phyloP scores from a whole-genome alignment of 1,139 yeast species.

The Blastobotrys raffinosifermentans region DNA sequence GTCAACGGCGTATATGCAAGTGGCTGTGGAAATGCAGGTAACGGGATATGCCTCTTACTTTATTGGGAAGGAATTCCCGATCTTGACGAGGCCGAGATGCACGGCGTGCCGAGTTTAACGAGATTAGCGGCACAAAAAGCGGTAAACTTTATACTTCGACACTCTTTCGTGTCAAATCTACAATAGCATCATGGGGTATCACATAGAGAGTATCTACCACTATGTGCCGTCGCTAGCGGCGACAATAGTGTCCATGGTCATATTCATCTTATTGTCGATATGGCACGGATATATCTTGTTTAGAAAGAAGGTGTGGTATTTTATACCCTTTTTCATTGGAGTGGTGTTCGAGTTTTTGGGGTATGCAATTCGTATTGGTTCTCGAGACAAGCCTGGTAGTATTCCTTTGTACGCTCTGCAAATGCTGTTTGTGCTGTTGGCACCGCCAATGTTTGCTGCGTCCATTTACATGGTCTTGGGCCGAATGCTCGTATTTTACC shows the following conservation, averaged over 20 bases:
- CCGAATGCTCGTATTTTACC: conserved; percentile 30
- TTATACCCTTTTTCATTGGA: conserved; percentile 21
- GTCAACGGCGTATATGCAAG: too few relatives aligned
- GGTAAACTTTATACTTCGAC: too few relatives aligned
- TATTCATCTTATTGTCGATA: conserved; percentile 14
- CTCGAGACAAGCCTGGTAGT: conserved; percentile 18
- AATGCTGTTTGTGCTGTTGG: conserved; percentile 35
- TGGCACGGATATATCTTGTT: conserved; percentile 15
- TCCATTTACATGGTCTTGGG: conserved; percentile 43
- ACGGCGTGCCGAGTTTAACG: too few relatives aligned
- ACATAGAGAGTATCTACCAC: conserved; percentile 10
- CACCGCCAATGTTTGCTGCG: conserved; percentile 44
- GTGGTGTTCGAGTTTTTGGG: conserved; percentile 30
- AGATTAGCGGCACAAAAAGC: too few relatives aligned
- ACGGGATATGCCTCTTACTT: too few relatives aligned
- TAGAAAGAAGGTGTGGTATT: conserved; percentile 15
- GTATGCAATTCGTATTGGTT: conserved; percentile 32
- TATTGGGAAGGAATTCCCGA: too few relatives aligned
- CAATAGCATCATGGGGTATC: too few relatives aligned
- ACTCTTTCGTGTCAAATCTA: too few relatives aligned
- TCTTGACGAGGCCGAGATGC: too few relatives aligned
- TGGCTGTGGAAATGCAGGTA: too few relatives aligned
- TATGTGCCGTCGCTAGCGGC: conserved; percentile 20
- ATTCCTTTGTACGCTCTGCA: conserved; percentile 36
- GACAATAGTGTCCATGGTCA: conserved; percentile 16